Evolutionary conservation across 495 filamentous ascomycete genomes (phyloP), one percentile per base, ranked within the genome.

Genomic region (Lepraria neglecta): DNA sequence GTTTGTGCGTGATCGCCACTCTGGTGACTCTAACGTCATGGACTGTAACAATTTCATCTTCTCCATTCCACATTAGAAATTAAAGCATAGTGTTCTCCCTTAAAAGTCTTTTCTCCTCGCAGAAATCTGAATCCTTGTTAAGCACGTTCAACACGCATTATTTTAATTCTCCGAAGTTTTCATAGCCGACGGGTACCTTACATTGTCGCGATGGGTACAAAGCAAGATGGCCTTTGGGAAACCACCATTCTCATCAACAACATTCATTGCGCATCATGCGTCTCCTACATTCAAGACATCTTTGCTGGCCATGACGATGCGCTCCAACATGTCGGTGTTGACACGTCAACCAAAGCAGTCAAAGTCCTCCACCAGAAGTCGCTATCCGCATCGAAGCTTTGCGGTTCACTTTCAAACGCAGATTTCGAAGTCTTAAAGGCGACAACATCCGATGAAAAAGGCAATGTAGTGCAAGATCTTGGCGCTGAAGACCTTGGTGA

Each of bases 261-360:
- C 56, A 73, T 82, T 19, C 78, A 80, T 60, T 82, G 79, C 65
- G 72, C 78, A 15, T 82, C 79, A n/a, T 82, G 79, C 59, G 73
- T 81, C 17, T 68, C 77, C 33, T 77, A 78, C 62, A 73, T 82
- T 59, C 72, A 70, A 11, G 73, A 74, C 53, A 67, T 77, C 7
- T 70, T 82, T 2, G 70, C 68, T 2, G 68, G 69, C 30, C 70
- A 75, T 17, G 58, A 56, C 6, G 60, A 67, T 4, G 68, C 72
- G 1, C 67, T 80, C 52, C 55, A 59, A 14, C 63, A 71, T 21
- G 69, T 81, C 51, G 74, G 77, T 47, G 75, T 78, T 54, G 76
- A 72, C n/a, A 74, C 79, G 30, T 64, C 78, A 43, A 75, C 73
- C 4, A 72, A 78, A 42, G 71, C 76, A 59, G 76, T 80, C n/a